Percentiles rank a stretch among this genome's conserved stretches.
phyloP scores from a whole-genome alignment of 208 protist genomes.

The Leishmania martiniquensis region DNA sequence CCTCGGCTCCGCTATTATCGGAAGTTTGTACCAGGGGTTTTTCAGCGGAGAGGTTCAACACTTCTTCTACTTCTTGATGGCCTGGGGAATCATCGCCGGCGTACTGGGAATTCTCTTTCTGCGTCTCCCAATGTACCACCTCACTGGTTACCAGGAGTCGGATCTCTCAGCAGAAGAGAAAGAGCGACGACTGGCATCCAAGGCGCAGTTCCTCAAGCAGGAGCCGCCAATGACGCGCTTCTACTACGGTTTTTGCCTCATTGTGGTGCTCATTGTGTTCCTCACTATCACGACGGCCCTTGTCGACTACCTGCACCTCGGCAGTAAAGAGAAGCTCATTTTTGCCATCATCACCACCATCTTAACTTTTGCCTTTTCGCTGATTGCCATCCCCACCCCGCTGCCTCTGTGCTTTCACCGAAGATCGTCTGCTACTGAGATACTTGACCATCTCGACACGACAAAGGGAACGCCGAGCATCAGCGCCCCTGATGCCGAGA shows the following conservation, averaged over 20 bases:
- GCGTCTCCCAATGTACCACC: constrained; percentile 61
- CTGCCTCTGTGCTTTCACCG: background rate
- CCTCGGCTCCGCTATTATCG: constrained; percentile 61
- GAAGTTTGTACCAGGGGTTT: constrained; percentile 53
- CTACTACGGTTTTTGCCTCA: constrained; percentile 52
- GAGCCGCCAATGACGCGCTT: constrained; percentile 66
- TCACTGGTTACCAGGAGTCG: constrained; percentile 51
- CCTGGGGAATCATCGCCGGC: constrained; percentile 30
- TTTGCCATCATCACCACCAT: constrained; percentile 50
- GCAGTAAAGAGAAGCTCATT: background rate
- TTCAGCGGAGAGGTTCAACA: constrained; percentile 27
- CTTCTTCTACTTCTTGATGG: constrained; percentile 73
- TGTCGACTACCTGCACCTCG: constrained; percentile 40
- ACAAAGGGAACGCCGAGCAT: background rate
- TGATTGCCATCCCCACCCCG: constrained; percentile 28
- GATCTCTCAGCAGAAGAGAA: constrained; percentile 38
- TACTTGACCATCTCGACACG: background rate
- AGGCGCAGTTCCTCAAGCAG: constrained; percentile 51
- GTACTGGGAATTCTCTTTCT: constrained; percentile 43
- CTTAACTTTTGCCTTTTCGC: constrained; percentile 22
- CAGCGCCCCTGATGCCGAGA: constrained; percentile 6
- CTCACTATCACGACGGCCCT: constrained; percentile 53
- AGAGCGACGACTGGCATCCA: constrained; percentile 18
- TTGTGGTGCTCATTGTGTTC: constrained; percentile 60
- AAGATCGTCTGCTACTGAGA: background rate